These are phyloP conservation scores for Fagus crenata DNA, from an alignment of 306 rosid genomes.

Conservation along the genomic window DNA sequence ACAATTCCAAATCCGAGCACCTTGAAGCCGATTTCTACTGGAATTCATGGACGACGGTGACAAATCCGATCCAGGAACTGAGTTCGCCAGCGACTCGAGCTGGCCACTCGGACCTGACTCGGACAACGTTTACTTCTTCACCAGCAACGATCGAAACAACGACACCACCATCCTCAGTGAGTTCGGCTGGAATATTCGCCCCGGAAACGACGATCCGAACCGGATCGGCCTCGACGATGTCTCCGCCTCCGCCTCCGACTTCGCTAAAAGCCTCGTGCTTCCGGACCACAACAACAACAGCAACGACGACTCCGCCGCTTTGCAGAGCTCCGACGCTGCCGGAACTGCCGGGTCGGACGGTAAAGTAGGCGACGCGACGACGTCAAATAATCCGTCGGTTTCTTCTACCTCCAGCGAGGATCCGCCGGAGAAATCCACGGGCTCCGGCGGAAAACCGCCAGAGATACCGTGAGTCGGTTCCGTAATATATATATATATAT, in stretches of 20 bases:
- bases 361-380: slow-evolving; percentile 13
- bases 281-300: neutral
- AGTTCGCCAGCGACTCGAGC: slow-evolving; percentile 47
- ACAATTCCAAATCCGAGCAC: slow-evolving; percentile 11
- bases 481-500: slow-evolving; percentile 1
- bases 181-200: slow-evolving; percentile 66
- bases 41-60: slow-evolving; percentile 37
- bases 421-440: slow-evolving; percentile 66
- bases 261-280: slow-evolving; percentile 23
- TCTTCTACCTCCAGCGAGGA: slow-evolving; percentile 91
- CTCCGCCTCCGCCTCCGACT: slow-evolving; percentile 31
- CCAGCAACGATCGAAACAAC: slow-evolving; percentile 29
- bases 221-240: slow-evolving; percentile 38
- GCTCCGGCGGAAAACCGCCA: slow-evolving; percentile 61
- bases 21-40: neutral
- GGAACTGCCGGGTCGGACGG: slow-evolving; percentile 34
- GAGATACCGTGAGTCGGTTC: slow-evolving; percentile 82
- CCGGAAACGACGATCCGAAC: slow-evolving; percentile 26
- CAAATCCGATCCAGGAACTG: slow-evolving; percentile 46
- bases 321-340: slow-evolving; percentile 30
- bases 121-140: slow-evolving; percentile 41
- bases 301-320: neutral
- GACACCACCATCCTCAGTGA: slow-evolving; percentile 55
- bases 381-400: slow-evolving; percentile 61
- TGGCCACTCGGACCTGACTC: slow-evolving; percentile 48